These are phyloP conservation scores for Apiospora koreana DNA, from an alignment of 2,329 filamentous ascomycete species.

Conservation along the genomic window DNA sequence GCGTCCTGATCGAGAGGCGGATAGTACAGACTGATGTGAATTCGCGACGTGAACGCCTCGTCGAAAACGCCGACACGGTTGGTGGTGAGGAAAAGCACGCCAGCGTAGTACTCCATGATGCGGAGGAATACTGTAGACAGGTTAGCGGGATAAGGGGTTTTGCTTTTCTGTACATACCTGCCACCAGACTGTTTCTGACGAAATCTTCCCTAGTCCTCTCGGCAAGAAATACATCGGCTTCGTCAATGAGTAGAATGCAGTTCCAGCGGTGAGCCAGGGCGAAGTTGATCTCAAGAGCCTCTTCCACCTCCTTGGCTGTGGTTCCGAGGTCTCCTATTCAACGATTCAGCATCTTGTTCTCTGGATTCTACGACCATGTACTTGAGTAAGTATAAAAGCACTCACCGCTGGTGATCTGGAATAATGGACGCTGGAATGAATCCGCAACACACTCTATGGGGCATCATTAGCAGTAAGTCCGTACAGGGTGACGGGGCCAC, in stretches of 20 bases:
- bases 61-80: slow-evolving; percentile 11
- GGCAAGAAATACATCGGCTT: background rate
- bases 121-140: slow-evolving; percentile 16
- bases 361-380: no score
- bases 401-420: slow-evolving; percentile 25
- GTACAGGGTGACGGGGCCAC: no score
- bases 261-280: background rate
- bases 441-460: slow-evolving; percentile 19
- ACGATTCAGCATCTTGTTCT: no score
- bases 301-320: slow-evolving; percentile 31
- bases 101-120: slow-evolving; percentile 13
- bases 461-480: no score
- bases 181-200: slow-evolving; percentile 32
- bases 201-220: slow-evolving; percentile 18
- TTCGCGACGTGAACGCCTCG: slow-evolving; percentile 13
- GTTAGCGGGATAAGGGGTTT: no score
- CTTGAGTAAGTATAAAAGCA: background rate
- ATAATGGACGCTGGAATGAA: slow-evolving; percentile 17
- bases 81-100: slow-evolving; percentile 13
- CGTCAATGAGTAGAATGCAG: background rate
- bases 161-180: slow-evolving; percentile 18
- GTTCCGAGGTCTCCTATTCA: slow-evolving; percentile 21
- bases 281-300: slow-evolving; percentile 19
- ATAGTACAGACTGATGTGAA: slow-evolving; percentile 13
- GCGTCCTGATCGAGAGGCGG: background rate